Evolutionary conservation across 805 yeast species (phyloP).

Genomic region (Clavispora fructus): DNA sequence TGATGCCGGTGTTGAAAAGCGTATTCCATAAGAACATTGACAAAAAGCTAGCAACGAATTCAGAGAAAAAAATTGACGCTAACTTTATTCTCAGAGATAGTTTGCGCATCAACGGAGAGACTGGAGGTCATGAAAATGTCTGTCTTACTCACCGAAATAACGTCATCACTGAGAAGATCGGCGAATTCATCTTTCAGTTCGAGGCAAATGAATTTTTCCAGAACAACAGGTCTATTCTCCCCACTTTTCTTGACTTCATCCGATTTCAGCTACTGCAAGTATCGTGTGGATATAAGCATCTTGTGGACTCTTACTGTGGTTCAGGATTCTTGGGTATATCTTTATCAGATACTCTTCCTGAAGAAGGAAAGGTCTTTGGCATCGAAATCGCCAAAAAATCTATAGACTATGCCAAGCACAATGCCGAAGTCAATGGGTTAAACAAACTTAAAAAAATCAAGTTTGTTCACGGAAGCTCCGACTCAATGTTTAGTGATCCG

Average conservation of each 20-base stretch:
- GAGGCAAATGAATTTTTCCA: slow-evolving; percentile 39
- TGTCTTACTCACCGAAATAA: slow-evolving; percentile 23
- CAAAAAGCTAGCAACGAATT: slow-evolving; percentile 1
- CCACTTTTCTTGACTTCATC: slow-evolving; percentile 29
- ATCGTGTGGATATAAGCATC: slow-evolving; percentile 17
- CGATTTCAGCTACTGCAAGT: slow-evolving; percentile 9
- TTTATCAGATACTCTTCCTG: slow-evolving; percentile 22
- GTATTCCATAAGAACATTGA: slow-evolving; percentile 6
- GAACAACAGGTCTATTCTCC: slow-evolving; percentile 39
- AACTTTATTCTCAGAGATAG: slow-evolving; percentile 32
- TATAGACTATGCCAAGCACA: slow-evolving; percentile 32
- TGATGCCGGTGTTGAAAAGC: slow-evolving; percentile 13
- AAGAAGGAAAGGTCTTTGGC: slow-evolving; percentile 35
- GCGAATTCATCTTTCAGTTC: slow-evolving; percentile 32
- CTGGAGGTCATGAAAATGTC: slow-evolving; percentile 23
- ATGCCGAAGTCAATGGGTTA: slow-evolving; percentile 36
- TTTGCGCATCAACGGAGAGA: slow-evolving; percentile 21
- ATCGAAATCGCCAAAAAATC: slow-evolving; percentile 33
- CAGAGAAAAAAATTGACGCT: slow-evolving; percentile 4
- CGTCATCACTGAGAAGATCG: slow-evolving; percentile 32
- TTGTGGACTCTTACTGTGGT: slow-evolving; percentile 44
- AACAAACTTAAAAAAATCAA: slow-evolving; percentile 21
- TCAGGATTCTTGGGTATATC: slow-evolving; percentile 41
- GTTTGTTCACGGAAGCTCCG: slow-evolving; percentile 36
- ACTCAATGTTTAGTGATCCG: slow-evolving; percentile 25